Base-by-base conservation (phyloP, 169 alveolate species). In the Besnoitia besnoiti region DNA sequence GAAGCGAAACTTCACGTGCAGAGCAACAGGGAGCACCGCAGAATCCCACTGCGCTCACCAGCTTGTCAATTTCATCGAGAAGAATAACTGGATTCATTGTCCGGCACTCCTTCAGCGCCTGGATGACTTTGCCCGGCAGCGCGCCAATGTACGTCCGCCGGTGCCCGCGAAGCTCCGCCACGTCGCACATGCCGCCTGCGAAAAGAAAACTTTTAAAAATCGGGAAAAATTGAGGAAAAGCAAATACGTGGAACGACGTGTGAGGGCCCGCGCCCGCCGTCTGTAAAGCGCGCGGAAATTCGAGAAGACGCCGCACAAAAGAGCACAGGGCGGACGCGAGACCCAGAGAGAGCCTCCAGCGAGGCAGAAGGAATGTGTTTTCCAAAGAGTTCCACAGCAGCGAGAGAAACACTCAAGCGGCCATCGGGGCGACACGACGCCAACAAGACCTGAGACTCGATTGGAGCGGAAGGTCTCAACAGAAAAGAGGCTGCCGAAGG, bases 101-200 rank as follows among this genome's bases (percentile, higher is more conserved):
- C 37, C 50, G 85, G 21, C 85, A 40, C 37, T 42, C 79, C 90
- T 91, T 91, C 89, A 91, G 39, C 0, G 94, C 94, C 51, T 82
- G 91, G 33, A 98, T 95, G 49, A 98, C 91, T 95, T 97, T 97
- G 0, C 99, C 99, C 51, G 99, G 99, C 93, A 97, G 95, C 46
- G 99, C 98, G n/a, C 99, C 99, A 7, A 98, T 98, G 93, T 98
- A 98, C 10, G 99, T 98, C 50, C 99, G 96, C 44, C 99, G 95
- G 89, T 98, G 99, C 0, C 99, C 99, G 62, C 97, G 96, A 42
- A 98, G 93, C 77, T 98, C 99, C n/a, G 99, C 98, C 62, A 97
- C 98, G 84, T 98, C 99, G 85, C 96, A 95, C 90, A 98, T 93
- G 2, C 99, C 99, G 47, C 99, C 99, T 85, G 96, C 95, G 35